Percentiles rank a stretch among this genome's conserved stretches.
These are phyloP conservation scores for Marchantia paleacea DNA, from an alignment of 225 moss, liverwort and hornwort species.

Conservation along the genomic window DNA sequence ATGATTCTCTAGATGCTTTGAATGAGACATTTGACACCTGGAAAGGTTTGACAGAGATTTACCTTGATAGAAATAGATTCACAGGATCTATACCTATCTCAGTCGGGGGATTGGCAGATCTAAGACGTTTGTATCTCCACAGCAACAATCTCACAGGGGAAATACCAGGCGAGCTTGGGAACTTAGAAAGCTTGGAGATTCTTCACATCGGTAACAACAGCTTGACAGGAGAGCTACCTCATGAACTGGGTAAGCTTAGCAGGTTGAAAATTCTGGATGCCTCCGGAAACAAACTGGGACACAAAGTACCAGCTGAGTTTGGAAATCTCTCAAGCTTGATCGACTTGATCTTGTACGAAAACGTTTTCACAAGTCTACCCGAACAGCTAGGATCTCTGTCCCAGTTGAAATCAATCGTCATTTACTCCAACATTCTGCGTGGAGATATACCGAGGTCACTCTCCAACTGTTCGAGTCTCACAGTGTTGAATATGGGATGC, in stretches of 20 bases:
- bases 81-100: no score
- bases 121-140: background rate
- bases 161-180: background rate
- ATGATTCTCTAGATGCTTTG: no score
- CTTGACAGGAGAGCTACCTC: background rate
- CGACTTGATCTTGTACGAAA: background rate
- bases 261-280: background rate
- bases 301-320: no score
- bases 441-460: no score
- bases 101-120: no score
- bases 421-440: no score
- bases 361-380: background rate
- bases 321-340: no score
- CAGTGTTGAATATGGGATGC: background rate
- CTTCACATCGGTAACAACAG: background rate
- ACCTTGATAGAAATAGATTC: no score
- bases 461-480: background rate
- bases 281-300: background rate
- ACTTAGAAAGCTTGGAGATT: background rate
- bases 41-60: no score
- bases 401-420: background rate
- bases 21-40: no score
- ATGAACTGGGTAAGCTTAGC: background rate
- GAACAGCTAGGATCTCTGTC: background rate
- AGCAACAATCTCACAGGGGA: background rate